Evolutionary conservation across 2,329 filamentous ascomycete genomes (phyloP).

Genomic region (Cladosporium cucumerinum): DNA sequence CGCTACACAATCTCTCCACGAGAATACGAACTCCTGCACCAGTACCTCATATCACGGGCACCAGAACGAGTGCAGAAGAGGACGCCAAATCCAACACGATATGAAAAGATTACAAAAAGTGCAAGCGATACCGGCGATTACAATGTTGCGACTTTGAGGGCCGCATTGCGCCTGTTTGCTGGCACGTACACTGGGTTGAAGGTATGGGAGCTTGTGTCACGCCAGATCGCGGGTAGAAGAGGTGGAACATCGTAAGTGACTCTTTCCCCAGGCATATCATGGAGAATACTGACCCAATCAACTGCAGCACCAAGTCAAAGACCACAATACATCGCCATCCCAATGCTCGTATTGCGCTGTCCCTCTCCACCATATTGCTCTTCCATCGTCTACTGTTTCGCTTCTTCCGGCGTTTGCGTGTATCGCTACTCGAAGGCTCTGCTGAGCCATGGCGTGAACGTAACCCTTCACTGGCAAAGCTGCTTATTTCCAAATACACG

Average conservation of each 20-base stretch:
- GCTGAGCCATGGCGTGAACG: constrained; percentile 76
- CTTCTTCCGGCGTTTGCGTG: constrained; percentile 77
- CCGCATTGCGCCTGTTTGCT: constrained; percentile 44
- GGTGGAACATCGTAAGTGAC: not conserved
- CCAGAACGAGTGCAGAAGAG: constrained; percentile 53
- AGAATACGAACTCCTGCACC: constrained; percentile 82
- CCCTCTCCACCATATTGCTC: constrained; percentile 79
- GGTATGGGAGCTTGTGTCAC: constrained; percentile 43
- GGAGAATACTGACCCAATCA: not conserved
- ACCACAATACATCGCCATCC: constrained; percentile 36
- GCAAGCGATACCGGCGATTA: constrained; percentile 38
- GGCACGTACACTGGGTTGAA: constrained; percentile 45
- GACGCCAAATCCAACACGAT: constrained; percentile 49
- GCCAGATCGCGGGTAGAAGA: constrained; percentile 35
- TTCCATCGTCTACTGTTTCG: constrained; percentile 86
- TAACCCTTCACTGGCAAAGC: constrained; percentile 71
- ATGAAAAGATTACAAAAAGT: constrained; percentile 45
- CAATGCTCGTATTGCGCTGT: constrained; percentile 74
- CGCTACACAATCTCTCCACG: constrained; percentile 79
- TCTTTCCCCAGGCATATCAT: not conserved
- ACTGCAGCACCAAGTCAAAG: constrained; percentile 2
- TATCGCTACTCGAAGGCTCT: constrained; percentile 71
- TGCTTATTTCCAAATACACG: constrained; percentile 77
- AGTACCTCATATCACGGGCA: constrained; percentile 74
- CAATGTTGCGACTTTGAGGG: constrained; percentile 47